Evolutionary conservation across 2,329 filamentous ascomycete species (phyloP), one percentile per base, ranked within the genome.

Genomic region (Aspergillus sergii): DNA sequence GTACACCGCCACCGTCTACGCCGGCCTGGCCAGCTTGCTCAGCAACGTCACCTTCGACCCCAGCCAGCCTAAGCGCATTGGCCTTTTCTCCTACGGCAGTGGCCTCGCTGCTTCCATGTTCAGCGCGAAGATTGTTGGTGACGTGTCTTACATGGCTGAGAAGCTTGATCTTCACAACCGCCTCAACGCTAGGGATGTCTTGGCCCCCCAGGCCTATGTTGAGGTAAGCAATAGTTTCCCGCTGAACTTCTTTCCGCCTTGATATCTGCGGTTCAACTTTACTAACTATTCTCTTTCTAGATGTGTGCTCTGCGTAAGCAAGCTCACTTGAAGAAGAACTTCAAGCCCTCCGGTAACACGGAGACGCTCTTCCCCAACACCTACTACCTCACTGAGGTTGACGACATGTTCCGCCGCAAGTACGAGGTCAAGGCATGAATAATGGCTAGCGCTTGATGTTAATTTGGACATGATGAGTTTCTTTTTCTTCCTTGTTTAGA

Each of bases 341-440:
- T 87, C 81, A 87, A 83, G 67, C 92, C 92, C 65, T 79, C 84
- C 72, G 92, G 92, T 62, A 88, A 88, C 59, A 74, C 84, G 32
- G 89, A 91, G 53, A 91, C 86, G 69, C 85, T 95, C 62, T 76
- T 77, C 64, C 80, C 85, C 64, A 89, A 88, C 63, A 88, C 88
- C 26, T 95, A 94, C 83, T 95, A 94, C 82, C 85, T 95, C 63
- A 88, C 87, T 75, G 88, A 89, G 77, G 86, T 95, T 55, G 91
- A 95, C 74, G 91, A 92, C 72, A 93, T 93, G 91, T 95, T 92
- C 89, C 89, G 91, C 83, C 88, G 92, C 73, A 86, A 86, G 76
- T 95, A 95, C 80, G 81, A 84, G 61, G 77, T 94, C 82, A 91
- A 94, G 86, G 89, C 85, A 78, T 94, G 86, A 75, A 67, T 63